phyloP scores from a whole-genome alignment of 2,329 filamentous ascomycete species.

The Gliomastix tumulicola region DNA sequence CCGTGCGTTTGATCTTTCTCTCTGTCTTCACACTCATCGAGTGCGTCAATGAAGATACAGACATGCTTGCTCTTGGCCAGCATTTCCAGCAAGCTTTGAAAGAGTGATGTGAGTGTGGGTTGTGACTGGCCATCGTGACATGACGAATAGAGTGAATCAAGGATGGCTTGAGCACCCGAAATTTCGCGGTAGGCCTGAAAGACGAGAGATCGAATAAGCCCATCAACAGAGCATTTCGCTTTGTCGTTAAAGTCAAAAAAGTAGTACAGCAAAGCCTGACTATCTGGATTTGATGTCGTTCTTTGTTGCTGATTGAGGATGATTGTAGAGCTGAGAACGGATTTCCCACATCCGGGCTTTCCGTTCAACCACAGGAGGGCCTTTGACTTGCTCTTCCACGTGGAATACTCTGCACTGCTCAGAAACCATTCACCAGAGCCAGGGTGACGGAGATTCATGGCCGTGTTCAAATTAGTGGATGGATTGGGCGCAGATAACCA shows the following conservation, averaged over 20 bases:
- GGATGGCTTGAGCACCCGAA: neutral
- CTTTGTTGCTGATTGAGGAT: neutral
- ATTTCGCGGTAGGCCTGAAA: neutral
- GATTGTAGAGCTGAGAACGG: constrained; percentile 3
- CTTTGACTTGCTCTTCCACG: neutral
- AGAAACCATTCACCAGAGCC: constrained; percentile 3
- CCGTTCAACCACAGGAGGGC: constrained; percentile 2
- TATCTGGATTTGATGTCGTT: too few relatives aligned
- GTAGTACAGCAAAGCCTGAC: neutral
- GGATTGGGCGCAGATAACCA: constrained; percentile 1
- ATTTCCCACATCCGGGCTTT: constrained; percentile 2
- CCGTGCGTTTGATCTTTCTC: too few relatives aligned
- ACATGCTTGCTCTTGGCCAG: neutral
- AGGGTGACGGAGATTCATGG: neutral
- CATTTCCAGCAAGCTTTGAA: neutral
- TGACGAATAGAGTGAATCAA: neutral
- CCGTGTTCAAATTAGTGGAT: constrained; percentile 1
- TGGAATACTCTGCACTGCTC: neutral
- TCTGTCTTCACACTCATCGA: neutral
- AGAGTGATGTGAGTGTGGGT: too few relatives aligned
- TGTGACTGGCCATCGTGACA: too few relatives aligned
- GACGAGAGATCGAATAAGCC: neutral
- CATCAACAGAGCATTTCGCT: neutral
- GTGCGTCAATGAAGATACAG: neutral
- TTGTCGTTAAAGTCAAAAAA: constrained; percentile 1